Evolutionary conservation across 768 basidiomycete species (phyloP), one percentile per base, ranked within the genome.

Genomic region (Peribolospora kevripleyi): DNA sequence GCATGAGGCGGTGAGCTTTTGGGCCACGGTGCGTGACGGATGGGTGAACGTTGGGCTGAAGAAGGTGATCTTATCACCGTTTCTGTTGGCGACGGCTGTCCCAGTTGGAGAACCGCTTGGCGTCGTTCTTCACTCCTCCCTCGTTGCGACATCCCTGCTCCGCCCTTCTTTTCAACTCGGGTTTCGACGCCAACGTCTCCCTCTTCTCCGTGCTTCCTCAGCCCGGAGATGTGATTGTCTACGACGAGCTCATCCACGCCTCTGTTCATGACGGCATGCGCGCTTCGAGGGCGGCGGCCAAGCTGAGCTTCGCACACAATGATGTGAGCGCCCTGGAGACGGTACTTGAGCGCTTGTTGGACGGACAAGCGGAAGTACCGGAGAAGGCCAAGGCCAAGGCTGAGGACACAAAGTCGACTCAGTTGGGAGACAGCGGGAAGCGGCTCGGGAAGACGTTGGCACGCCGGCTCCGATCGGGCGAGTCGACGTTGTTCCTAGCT

Each of bases 181-280:
- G 88, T 0, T 90, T 81, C 65, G 88, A 91, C 67, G 86, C 87
- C 7, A 97, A 91, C 64, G 81, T 80, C 3, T 82, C 80, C 0
- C 77, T 91, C 66, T 90, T 90, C 69, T 72, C 82, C 0, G 75
- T 76, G 48, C 67, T 93, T 0, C 88, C 88, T 0, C 83, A 83
- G 57, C 65, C 71, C 0, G 78, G 78, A 8, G 90, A 97, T 64
- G 75, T 75, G 49, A 67, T 93, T 47, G 68, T 91, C 10, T 80
- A 78, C 61, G 88, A 97, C 64, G 84, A 82, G 60, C 76, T 83
- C 60, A 80, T 91, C 50, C 90, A 93, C 64, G 88, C 88, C 0
- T 81, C 78, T 0, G 84, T 88, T 10, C 84, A 88, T 66, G 87
- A 93, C 61, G 88, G 90, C 6, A 75, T 90, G 67, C 74, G 82